Evolutionary conservation across 495 filamentous ascomycete genomes (phyloP), one percentile per base, ranked within the genome.

Genomic region (Schizothecium vesticola): DNA sequence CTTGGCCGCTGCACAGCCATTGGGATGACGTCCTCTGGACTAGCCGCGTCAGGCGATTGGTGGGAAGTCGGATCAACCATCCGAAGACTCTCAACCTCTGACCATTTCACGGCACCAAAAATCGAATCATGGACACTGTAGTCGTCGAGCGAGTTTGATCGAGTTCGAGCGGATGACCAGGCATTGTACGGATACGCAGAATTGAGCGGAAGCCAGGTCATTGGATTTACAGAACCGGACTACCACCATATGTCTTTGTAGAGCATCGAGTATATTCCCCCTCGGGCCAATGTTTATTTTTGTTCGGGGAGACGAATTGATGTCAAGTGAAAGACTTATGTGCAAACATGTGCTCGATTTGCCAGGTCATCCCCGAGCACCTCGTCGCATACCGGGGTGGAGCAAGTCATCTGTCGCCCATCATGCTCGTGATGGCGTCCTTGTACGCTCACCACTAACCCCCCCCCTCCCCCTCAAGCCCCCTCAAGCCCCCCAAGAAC

Each of bases 401-500:
- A 43, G 19, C 3, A 43, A 33, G 26, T 19, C 26, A 36, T 61
- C 19, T 19, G 55, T 55, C 64, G 59, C 26, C 65, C 43, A 33
- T 31, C 57, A 28, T 9, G 21, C 36, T 6, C 31, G 33, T 16
- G 33, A 43, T 43, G 33, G 13, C 33, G 3, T 43, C n/a, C n/a
- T n/a, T n/a, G n/a, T n/a, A n/a, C n/a, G n/a, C n/a, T n/a, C n/a
- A n/a, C n/a, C n/a, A n/a, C n/a, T n/a, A n/a, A n/a, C n/a, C n/a
- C n/a, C n/a, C n/a, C n/a, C n/a, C n/a, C n/a, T n/a, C n/a, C n/a
- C n/a, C n/a, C n/a, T n/a, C 33, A 16, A 43, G 3, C 24, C 12
- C 10, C 24, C 33, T 70, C 66, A 67, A 61, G 31, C 57, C 10
- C 70, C 68, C 24, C 66, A 67, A 57, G 76, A 64, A 63, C 85